Evolutionary conservation across 208 protist genomes (phyloP).

Genomic region (Crithidia thermophila): DNA sequence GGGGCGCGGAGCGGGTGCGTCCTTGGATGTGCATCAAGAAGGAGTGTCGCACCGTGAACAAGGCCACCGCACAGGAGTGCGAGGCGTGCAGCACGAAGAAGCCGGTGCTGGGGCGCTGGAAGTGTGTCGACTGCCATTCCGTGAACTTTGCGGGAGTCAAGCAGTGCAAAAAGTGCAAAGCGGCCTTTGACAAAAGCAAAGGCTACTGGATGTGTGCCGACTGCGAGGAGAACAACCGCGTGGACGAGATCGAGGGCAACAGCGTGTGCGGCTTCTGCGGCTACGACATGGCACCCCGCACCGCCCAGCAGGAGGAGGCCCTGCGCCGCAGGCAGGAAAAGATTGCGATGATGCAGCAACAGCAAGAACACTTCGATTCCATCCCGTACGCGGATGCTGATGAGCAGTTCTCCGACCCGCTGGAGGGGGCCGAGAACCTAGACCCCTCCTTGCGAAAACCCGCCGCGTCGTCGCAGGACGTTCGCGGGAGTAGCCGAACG

Average conservation of each 20-base stretch:
- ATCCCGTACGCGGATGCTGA: slow-evolving; percentile 62
- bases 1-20: slow-evolving; percentile 45
- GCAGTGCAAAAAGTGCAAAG: slow-evolving; percentile 69
- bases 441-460: slow-evolving; percentile 17
- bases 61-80: slow-evolving; percentile 33
- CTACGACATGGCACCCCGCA: slow-evolving; percentile 88
- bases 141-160: slow-evolving; percentile 79
- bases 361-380: slow-evolving; percentile 70
- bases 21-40: slow-evolving; percentile 85
- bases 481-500: neutral
- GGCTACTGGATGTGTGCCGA: slow-evolving; percentile 87
- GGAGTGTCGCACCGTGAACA: slow-evolving; percentile 68
- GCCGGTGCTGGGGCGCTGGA: slow-evolving; percentile 73
- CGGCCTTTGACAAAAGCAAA: slow-evolving; percentile 39
- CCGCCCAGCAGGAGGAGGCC: slow-evolving; percentile 51
- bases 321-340: slow-evolving; percentile 47
- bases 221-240: slow-evolving; percentile 87
- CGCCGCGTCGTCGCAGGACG: neutral
- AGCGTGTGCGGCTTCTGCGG: slow-evolving; percentile 83
- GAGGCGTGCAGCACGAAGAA: slow-evolving; percentile 61
- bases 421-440: slow-evolving; percentile 42
- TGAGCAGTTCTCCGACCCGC: slow-evolving; percentile 62
- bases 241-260: slow-evolving; percentile 88
- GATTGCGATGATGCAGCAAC: slow-evolving; percentile 31
- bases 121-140: slow-evolving; percentile 67